A percentile compares a stretch with the other conserved stretches of the same genome.
phyloP scores from a whole-genome alignment of 2,329 filamentous ascomycete species.

The Venturiaceae sp. region DNA sequence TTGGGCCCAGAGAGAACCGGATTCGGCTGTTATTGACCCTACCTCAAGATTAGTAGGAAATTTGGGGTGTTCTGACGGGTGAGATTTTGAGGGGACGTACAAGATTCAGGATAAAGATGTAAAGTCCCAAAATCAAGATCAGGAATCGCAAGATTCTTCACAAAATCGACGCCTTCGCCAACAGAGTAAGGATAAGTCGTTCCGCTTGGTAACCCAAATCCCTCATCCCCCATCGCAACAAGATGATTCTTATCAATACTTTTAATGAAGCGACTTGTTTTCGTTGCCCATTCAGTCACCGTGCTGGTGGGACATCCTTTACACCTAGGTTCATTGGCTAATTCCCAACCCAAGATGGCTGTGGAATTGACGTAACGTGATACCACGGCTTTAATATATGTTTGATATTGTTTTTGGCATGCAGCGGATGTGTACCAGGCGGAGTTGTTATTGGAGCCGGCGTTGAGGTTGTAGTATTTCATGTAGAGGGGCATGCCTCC shows the following conservation, averaged over 20 bases:
- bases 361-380: conserved; percentile 48
- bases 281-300: conserved; percentile 50
- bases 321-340: conserved; percentile 58
- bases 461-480: conserved; percentile 1
- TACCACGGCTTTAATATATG: conserved; percentile 51
- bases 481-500: conserved; percentile 52
- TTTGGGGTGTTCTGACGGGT: too few relatives aligned
- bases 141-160: conserved; percentile 39
- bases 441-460: conserved; percentile 23
- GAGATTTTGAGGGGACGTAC: too few relatives aligned
- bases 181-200: conserved; percentile 40
- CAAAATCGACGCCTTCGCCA: conserved; percentile 43
- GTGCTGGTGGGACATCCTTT: conserved; percentile 47
- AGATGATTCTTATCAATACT: conserved; percentile 50
- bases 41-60: neutral
- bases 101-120: conserved; percentile 40
- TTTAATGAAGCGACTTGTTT: conserved; percentile 53
- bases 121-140: conserved; percentile 48
- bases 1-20: conserved; percentile 38
- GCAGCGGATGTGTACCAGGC: conserved; percentile 47
- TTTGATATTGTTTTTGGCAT: conserved; percentile 45
- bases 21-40: conserved; percentile 22
- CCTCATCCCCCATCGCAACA: conserved; percentile 56
- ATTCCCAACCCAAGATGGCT: conserved; percentile 58
- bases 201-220: conserved; percentile 35